These are phyloP conservation scores for Musa schizocarpa DNA, from an alignment of 176 grass and related monocot genomes.

Conservation along the genomic window DNA sequence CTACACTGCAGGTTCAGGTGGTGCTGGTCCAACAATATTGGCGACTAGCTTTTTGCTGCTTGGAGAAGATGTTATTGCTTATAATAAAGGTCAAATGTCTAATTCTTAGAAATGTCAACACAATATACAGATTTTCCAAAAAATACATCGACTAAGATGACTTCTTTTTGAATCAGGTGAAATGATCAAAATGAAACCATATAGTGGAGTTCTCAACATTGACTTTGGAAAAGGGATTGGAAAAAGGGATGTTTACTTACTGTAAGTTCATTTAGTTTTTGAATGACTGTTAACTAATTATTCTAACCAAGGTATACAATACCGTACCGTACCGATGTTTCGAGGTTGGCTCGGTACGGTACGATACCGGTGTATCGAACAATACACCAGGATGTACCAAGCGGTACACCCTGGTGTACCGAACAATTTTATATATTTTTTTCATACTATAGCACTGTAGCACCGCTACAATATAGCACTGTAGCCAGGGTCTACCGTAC, in stretches of 20 bases:
- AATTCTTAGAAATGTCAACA: neutral
- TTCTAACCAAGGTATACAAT: too few species aligned
- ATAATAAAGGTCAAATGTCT: conserved; percentile 57
- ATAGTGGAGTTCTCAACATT: conserved; percentile 71
- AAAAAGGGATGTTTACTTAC: conserved; percentile 82
- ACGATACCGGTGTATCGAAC: too few species aligned
- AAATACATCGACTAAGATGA: neutral
- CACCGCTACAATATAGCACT: too few species aligned
- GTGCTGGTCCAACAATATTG: conserved; percentile 82
- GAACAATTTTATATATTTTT: too few species aligned
- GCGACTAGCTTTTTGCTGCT: conserved; percentile 87
- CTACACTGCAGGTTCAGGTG: conserved; percentile 91
- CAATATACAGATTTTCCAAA: neutral
- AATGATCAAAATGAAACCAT: conserved; percentile 80
- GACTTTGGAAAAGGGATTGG: conserved; percentile 88
- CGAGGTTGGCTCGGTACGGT: too few species aligned
- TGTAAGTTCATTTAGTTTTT: conserved; percentile 36
- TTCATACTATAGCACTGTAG: too few species aligned
- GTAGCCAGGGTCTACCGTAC: too few species aligned
- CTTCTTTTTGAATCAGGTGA: conserved; percentile 53
- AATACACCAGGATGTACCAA: too few species aligned
- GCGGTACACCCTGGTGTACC: too few species aligned
- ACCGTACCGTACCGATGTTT: too few species aligned
- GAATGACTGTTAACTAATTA: neutral
- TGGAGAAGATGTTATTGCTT: conserved; percentile 92